Evolutionary conservation across 345 rosid species (phyloP).

Genomic region (Psidium guajava): DNA sequence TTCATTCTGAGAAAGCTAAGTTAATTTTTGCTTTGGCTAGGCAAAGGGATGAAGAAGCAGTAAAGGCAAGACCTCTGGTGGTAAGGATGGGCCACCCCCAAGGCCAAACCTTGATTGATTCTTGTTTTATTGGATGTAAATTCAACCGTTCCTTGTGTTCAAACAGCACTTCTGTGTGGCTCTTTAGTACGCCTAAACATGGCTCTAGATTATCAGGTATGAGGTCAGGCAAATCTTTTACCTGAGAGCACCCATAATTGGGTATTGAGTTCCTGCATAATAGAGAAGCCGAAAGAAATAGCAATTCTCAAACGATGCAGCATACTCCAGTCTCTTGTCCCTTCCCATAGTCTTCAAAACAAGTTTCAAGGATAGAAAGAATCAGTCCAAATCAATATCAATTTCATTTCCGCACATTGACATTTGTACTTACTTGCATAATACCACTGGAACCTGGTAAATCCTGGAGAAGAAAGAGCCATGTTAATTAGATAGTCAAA

Average conservation of each 20-base stretch:
- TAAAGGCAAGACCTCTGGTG: not conserved
- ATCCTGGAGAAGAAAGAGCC: constrained; percentile 38
- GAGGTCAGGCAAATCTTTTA: constrained; percentile 1
- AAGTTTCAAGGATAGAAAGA: not conserved
- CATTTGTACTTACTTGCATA: constrained; percentile 71
- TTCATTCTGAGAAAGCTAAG: not conserved
- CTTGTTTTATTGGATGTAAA: not conserved
- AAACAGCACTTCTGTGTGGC: not conserved
- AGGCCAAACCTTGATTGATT: not conserved
- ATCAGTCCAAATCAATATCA: not conserved
- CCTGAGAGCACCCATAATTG: constrained; percentile 97
- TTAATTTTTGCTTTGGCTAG: not conserved
- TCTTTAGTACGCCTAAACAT: not conserved
- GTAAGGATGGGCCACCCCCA: not conserved
- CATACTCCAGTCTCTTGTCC: constrained; percentile 79
- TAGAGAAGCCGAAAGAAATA: constrained; percentile 85
- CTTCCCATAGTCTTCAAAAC: constrained; percentile 74
- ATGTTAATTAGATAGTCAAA: not conserved
- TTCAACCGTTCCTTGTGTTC: not conserved
- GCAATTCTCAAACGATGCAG: constrained; percentile 77
- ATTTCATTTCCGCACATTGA: not conserved
- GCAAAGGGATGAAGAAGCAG: not conserved
- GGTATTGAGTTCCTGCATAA: constrained; percentile 89
- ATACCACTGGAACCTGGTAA: constrained; percentile 84
- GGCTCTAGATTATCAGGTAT: not conserved